Percentiles rank a stretch among this genome's conserved stretches.
Conservation (phyloP, 192 early-diverging fungal genomes). For the Phlyctochytrium arcticum region DNA sequence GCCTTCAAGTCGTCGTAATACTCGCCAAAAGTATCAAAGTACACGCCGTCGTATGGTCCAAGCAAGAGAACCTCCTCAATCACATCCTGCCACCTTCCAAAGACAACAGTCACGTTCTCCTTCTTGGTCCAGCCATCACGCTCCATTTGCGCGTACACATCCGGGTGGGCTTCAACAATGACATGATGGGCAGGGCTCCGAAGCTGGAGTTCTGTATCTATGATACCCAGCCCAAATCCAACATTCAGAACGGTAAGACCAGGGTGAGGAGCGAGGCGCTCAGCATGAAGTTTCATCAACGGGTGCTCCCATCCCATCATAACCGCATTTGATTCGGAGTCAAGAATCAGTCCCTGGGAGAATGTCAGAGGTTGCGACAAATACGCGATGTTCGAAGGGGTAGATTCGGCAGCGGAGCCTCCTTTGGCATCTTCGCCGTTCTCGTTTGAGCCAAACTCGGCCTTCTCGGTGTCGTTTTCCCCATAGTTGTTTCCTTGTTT, state of each 20-base stretch:
- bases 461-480: slow-evolving; percentile 35
- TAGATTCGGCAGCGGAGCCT: neutral
- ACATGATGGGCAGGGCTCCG: slow-evolving; percentile 65
- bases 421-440: slow-evolving; percentile 11
- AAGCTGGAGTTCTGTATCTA: slow-evolving; percentile 79
- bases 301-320: slow-evolving; percentile 99
- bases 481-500: slow-evolving; percentile 36
- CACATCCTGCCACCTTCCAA: slow-evolving; percentile 88
- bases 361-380: slow-evolving; percentile 75
- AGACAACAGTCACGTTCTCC: slow-evolving; percentile 75
- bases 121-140: slow-evolving; percentile 82
- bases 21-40: slow-evolving; percentile 60
- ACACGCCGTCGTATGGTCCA: slow-evolving; percentile 84
- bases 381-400: slow-evolving; percentile 68
- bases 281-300: slow-evolving; percentile 84
- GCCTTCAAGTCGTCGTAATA: slow-evolving; percentile 76
- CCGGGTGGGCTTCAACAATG: slow-evolving; percentile 97
- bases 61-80: slow-evolving; percentile 67
- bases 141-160: slow-evolving; percentile 87
- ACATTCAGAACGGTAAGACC: slow-evolving; percentile 48
- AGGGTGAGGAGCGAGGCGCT: slow-evolving; percentile 53
- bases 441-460: too few relatives aligned
- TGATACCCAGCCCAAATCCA: slow-evolving; percentile 63
- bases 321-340: slow-evolving; percentile 84
- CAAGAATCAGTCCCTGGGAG: slow-evolving; percentile 73